phyloP scores from a whole-genome alignment of 225 moss, liverwort and hornwort species.

The Takakia lepidozioides region DNA sequence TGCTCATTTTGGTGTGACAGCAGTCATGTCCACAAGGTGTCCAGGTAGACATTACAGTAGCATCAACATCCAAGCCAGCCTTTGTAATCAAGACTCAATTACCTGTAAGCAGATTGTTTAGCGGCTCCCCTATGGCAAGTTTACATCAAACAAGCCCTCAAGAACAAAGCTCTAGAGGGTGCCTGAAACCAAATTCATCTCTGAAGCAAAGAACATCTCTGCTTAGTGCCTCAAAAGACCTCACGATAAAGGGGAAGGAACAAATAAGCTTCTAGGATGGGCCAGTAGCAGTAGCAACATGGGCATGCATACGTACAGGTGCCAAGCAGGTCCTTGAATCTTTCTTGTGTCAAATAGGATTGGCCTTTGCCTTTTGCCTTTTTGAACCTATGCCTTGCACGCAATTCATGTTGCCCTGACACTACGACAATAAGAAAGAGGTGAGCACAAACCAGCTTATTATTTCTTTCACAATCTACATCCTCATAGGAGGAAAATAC shows the following conservation, averaged over 20 bases:
- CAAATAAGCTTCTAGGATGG: not conserved
- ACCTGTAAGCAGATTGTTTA: no score
- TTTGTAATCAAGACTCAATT: no score
- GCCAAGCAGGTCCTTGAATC: slow-evolving; percentile 56
- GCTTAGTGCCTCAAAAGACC: not conserved
- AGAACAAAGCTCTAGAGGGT: no score
- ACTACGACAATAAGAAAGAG: slow-evolving; percentile 15
- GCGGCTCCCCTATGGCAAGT: no score
- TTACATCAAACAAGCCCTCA: no score
- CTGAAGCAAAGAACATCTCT: not conserved
- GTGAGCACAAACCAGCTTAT: no score
- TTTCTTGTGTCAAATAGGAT: slow-evolving; percentile 33
- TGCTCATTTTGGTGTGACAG: no score
- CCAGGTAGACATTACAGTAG: no score
- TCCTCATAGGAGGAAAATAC: not conserved
- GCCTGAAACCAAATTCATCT: not conserved
- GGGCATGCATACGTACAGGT: slow-evolving; percentile 29
- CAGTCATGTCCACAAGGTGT: no score
- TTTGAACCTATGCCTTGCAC: slow-evolving; percentile 55
- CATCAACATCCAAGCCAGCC: no score
- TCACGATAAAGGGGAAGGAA: not conserved
- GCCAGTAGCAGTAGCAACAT: not conserved
- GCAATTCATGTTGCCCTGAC: slow-evolving; percentile 39
- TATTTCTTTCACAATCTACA: not conserved
- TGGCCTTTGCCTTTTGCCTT: slow-evolving; percentile 43